Conservation (phyloP, 129 eudicot species). For the Chrysanthemum seticuspe region DNA sequence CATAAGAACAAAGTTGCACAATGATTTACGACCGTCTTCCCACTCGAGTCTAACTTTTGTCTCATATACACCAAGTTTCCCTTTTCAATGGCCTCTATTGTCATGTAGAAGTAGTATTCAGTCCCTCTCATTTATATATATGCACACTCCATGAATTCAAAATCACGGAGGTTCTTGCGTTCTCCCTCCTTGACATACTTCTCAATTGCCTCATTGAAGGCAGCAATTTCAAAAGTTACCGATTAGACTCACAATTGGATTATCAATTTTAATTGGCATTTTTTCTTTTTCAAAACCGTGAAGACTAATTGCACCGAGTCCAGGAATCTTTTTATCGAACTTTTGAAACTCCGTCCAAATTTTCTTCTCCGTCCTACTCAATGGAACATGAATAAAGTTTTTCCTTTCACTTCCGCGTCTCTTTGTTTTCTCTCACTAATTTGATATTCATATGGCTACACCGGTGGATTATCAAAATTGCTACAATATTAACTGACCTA, state of each 20-base stretch:
- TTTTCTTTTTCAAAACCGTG: background rate
- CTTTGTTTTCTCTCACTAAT: no score
- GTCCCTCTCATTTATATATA: background rate
- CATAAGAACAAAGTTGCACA: background rate
- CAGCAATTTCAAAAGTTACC: background rate
- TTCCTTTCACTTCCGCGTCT: no score
- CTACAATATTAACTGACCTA: no score
- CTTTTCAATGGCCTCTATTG: background rate
- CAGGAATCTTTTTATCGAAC: background rate
- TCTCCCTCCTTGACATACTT: background rate
- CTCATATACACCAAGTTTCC: background rate
- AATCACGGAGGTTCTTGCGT: background rate
- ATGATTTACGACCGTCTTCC: background rate
- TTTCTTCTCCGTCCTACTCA: background rate
- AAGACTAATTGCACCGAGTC: background rate
- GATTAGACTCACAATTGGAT: background rate
- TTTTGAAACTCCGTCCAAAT: background rate
- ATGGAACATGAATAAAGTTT: background rate
- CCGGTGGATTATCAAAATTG: no score
- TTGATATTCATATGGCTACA: no score
- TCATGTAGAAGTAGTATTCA: background rate
- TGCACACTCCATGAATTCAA: background rate
- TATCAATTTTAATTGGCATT: background rate
- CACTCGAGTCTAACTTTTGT: background rate
- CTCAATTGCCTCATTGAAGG: background rate